Conservation (phyloP, 208 protist genomes). For the Novymonas esmeraldas region DNA sequence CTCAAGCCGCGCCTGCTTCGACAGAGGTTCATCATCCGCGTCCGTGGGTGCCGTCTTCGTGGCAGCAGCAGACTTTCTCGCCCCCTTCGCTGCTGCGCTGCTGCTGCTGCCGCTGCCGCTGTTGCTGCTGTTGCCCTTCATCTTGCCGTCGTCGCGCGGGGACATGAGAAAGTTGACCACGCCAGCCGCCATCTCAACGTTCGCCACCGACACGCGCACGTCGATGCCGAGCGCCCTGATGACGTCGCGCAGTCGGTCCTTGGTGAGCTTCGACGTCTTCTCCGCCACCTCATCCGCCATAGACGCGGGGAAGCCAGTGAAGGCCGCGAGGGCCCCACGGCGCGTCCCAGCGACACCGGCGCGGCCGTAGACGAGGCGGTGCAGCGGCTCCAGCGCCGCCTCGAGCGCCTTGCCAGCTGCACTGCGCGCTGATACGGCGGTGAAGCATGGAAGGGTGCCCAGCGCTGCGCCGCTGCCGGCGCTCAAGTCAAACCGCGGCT, state of each 20-base stretch:
- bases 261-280: slow-evolving; percentile 43
- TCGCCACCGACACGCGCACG: slow-evolving; percentile 38
- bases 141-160: slow-evolving; percentile 33
- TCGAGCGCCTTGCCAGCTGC: slow-evolving; percentile 50
- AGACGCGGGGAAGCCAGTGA: slow-evolving; percentile 58
- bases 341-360: slow-evolving; percentile 48
- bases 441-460: slow-evolving; percentile 56
- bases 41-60: slow-evolving; percentile 1
- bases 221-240: slow-evolving; percentile 53
- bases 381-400: slow-evolving; percentile 61
- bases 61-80: not conserved
- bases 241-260: slow-evolving; percentile 61
- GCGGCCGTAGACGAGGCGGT: slow-evolving; percentile 74
- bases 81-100: not conserved
- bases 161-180: slow-evolving; percentile 68
- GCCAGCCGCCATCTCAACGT: slow-evolving; percentile 37
- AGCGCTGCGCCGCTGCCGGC: slow-evolving; percentile 56
- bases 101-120: not conserved
- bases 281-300: slow-evolving; percentile 45
- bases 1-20: slow-evolving; percentile 1
- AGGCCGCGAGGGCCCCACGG: slow-evolving; percentile 49
- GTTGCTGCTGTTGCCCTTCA: slow-evolving; percentile 6
- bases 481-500: slow-evolving; percentile 42
- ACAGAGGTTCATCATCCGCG: slow-evolving; percentile 3
- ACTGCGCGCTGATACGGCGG: slow-evolving; percentile 26